Evolutionary conservation across 1,284 basidiomycete species (phyloP).

Genomic region (Malassezia globosa): DNA sequence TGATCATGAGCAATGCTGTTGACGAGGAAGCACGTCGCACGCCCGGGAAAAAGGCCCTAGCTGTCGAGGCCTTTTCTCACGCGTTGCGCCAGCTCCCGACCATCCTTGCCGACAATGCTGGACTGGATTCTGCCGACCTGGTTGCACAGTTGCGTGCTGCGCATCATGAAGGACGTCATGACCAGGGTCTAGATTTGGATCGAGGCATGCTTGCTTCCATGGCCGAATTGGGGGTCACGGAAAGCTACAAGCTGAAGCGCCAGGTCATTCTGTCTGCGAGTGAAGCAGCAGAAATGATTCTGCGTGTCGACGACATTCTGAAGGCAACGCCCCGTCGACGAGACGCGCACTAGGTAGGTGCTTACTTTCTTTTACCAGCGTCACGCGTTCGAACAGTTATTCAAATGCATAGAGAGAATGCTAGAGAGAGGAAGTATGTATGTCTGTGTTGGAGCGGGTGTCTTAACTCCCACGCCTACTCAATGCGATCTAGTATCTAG

Average conservation of each 20-base stretch:
- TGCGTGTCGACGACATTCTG: constrained; percentile 63
- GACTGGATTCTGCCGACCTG: constrained; percentile 90
- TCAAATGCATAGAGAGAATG: no score
- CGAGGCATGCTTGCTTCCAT: constrained; percentile 74
- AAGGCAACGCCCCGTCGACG: constrained; percentile 55
- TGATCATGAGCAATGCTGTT: constrained; percentile 88
- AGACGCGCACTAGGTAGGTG: constrained; percentile 51
- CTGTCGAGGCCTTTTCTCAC: constrained; percentile 77
- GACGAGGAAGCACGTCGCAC: constrained; percentile 76
- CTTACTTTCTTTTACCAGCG: no score
- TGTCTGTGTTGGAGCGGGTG: no score
- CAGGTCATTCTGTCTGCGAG: constrained; percentile 88
- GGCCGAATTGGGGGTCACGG: constrained; percentile 75
- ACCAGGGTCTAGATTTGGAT: constrained; percentile 87
- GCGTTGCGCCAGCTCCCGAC: constrained; percentile 80
- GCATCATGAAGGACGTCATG: constrained; percentile 75
- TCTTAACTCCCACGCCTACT: no score
- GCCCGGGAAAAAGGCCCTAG: constrained; percentile 89
- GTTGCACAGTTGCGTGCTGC: constrained; percentile 81
- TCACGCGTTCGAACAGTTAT: no score
- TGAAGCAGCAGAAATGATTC: constrained; percentile 97
- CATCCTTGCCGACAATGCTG: constrained; percentile 93
- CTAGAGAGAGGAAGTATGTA: no score
- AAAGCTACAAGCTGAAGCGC: constrained; percentile 92
- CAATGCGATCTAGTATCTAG: no score